Evolutionary conservation across 2,329 filamentous ascomycete genomes (phyloP).

Genomic region (Beauveria sp.): DNA sequence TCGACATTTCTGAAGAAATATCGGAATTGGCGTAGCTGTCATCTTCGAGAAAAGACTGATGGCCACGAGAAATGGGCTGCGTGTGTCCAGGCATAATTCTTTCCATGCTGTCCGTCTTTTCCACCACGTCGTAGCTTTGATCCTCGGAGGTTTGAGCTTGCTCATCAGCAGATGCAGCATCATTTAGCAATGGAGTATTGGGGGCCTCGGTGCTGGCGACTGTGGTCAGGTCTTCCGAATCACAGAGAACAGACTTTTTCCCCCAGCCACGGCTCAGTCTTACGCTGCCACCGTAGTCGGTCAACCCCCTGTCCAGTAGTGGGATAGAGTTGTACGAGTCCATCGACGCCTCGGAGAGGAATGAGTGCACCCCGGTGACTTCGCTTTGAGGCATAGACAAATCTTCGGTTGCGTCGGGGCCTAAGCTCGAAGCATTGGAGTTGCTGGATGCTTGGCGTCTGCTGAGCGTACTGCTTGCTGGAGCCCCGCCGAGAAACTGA

Average conservation of each 20-base stretch:
- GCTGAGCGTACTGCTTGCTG: neutral
- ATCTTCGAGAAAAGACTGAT: conserved; percentile 43
- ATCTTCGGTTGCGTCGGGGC: neutral
- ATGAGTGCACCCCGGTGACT: conserved; percentile 29
- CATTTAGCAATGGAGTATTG: conserved; percentile 2
- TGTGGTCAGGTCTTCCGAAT: conserved; percentile 33
- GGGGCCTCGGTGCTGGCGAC: conserved; percentile 16
- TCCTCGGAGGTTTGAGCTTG: conserved; percentile 6
- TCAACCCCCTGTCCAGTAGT: conserved; percentile 60
- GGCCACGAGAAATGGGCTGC: conserved; percentile 21
- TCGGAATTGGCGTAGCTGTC: conserved; percentile 47
- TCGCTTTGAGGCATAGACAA: neutral
- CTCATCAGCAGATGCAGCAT: conserved; percentile 7
- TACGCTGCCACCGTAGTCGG: conserved; percentile 41
- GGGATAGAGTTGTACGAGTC: conserved; percentile 73
- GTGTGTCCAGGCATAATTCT: conserved; percentile 31
- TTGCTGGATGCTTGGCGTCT: neutral
- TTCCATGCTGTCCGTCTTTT: conserved; percentile 46
- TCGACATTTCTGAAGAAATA: conserved; percentile 56
- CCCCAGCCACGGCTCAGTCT: conserved; percentile 42
- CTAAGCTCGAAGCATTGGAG: neutral
- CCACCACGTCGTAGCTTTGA: conserved; percentile 41
- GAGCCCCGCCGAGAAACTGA: conserved; percentile 7
- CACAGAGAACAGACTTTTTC: conserved; percentile 46
- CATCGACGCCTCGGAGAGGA: conserved; percentile 54